A percentile compares a stretch with the other conserved stretches of the same genome.
phyloP scores from a whole-genome alignment of 2,329 filamentous ascomycete genomes.

The Microcyclospora pomicola region DNA sequence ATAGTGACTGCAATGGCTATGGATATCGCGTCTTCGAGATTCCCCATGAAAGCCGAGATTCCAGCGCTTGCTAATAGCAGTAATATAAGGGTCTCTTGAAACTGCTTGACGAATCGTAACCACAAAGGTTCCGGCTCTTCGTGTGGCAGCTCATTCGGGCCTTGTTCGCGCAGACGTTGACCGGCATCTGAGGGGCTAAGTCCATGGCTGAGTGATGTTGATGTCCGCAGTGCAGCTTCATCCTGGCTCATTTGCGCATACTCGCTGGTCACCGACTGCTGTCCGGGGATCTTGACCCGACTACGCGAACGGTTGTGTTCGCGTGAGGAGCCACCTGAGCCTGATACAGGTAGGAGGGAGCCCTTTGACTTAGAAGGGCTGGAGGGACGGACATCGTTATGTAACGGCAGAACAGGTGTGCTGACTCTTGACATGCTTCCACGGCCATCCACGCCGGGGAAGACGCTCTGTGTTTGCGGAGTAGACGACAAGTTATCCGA shows the following conservation, averaged over 20 bases:
- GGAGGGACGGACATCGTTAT: slow-evolving; percentile 28
- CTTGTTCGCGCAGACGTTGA: slow-evolving; percentile 63
- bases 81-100: slow-evolving; percentile 87
- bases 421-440: slow-evolving; percentile 50
- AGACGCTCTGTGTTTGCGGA: too few relatives aligned
- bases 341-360: slow-evolving; percentile 11
- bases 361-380: slow-evolving; percentile 33
- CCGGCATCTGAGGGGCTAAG: slow-evolving; percentile 70
- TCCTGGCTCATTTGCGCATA: slow-evolving; percentile 57
- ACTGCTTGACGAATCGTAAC: slow-evolving; percentile 90
- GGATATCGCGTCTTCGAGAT: slow-evolving; percentile 87
- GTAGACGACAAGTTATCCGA: too few relatives aligned
- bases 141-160: slow-evolving; percentile 87
- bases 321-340: neutral
- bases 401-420: slow-evolving; percentile 42
- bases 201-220: slow-evolving; percentile 72
- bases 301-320: slow-evolving; percentile 17
- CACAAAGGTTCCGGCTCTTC: slow-evolving; percentile 88
- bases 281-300: slow-evolving; percentile 19
- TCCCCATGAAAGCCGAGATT: slow-evolving; percentile 80
- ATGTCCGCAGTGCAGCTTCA: slow-evolving; percentile 63
- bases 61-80: slow-evolving; percentile 80
- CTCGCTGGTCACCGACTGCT: slow-evolving; percentile 32
- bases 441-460: slow-evolving; percentile 25
- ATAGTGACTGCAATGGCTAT: slow-evolving; percentile 95